Conservation (phyloP, 2,329 filamentous ascomycete genomes). For the Fusarium piperis region DNA sequence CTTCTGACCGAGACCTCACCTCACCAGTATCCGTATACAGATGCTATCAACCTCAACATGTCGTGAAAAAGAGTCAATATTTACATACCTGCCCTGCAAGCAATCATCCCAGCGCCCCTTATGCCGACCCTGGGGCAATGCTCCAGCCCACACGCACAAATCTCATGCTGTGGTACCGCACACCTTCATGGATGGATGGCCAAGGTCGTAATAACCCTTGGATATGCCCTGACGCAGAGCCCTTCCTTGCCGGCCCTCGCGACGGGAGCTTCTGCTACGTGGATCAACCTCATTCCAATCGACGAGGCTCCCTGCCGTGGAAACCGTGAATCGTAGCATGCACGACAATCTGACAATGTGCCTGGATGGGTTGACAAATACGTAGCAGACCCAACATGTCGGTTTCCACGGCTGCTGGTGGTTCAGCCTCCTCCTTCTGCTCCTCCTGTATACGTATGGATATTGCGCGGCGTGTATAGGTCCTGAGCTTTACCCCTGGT, state of each 20-base stretch:
- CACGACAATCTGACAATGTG: not conserved
- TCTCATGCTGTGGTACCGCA: constrained; percentile 4
- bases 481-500: constrained; percentile 17
- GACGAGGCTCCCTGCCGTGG: constrained; percentile 6
- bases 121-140: constrained; percentile 13
- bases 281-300: constrained; percentile 33
- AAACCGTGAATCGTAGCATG: constrained; percentile 8
- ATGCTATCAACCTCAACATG: not conserved
- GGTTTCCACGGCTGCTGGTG: not conserved
- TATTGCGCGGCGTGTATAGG: constrained; percentile 2
- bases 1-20: not conserved
- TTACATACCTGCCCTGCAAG: not conserved
- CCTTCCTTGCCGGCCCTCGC: not conserved
- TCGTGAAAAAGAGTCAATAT: not conserved
- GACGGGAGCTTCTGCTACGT: constrained; percentile 17
- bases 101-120: constrained; percentile 16
- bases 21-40: not conserved
- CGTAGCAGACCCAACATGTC: not conserved
- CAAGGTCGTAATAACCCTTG: constrained; percentile 18
- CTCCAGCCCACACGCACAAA: constrained; percentile 8
- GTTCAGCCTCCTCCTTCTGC: not conserved
- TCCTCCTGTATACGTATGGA: not conserved
- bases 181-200: constrained; percentile 5
- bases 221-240: constrained; percentile 6
- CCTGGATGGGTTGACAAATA: not conserved